Percentiles rank a stretch among this genome's conserved stretches.
Conservation (phyloP, 2,329 filamentous ascomycete species). For the Incumbomyces lentus region DNA sequence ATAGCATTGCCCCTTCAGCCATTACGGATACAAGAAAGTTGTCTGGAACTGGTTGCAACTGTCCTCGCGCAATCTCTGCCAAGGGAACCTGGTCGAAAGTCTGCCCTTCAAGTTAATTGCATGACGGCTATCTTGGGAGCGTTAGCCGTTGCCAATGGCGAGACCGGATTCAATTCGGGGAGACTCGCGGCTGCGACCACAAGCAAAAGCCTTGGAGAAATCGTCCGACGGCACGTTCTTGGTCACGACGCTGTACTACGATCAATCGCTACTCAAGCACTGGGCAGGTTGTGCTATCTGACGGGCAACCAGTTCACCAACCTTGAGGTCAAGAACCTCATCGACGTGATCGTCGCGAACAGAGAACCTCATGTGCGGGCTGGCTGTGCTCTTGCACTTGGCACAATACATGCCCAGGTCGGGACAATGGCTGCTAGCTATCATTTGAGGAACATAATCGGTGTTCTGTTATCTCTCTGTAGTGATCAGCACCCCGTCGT, state of each 20-base stretch:
- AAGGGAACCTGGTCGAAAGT: conserved; percentile 76
- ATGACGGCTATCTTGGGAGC: conserved; percentile 70
- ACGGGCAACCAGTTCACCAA: conserved; percentile 86
- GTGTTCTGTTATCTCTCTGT: conserved; percentile 93
- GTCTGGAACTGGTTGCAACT: conserved; percentile 83
- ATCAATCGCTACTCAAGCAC: conserved; percentile 69
- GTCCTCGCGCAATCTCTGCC: conserved; percentile 66
- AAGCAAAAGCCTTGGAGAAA: conserved; percentile 52
- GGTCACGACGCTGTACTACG: conserved; percentile 80
- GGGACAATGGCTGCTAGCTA: conserved; percentile 96
- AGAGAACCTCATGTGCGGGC: conserved; percentile 86
- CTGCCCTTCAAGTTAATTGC: conserved; percentile 84
- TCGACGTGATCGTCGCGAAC: conserved; percentile 90
- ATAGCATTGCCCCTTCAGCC: conserved; percentile 82
- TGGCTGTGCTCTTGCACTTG: conserved; percentile 86
- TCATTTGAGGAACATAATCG: conserved; percentile 93
- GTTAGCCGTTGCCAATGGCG: conserved; percentile 73
- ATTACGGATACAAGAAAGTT: conserved; percentile 87
- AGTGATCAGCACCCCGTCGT: conserved; percentile 92
- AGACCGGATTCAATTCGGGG: conserved; percentile 62
- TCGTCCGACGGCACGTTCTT: conserved; percentile 55
- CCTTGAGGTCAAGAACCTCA: conserved; percentile 76
- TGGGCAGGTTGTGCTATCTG: conserved; percentile 73
- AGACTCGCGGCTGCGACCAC: conserved; percentile 65
- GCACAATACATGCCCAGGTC: conserved; percentile 87